phyloP scores from a whole-genome alignment of 805 yeast species.

The Hanseniaspora singularis region DNA sequence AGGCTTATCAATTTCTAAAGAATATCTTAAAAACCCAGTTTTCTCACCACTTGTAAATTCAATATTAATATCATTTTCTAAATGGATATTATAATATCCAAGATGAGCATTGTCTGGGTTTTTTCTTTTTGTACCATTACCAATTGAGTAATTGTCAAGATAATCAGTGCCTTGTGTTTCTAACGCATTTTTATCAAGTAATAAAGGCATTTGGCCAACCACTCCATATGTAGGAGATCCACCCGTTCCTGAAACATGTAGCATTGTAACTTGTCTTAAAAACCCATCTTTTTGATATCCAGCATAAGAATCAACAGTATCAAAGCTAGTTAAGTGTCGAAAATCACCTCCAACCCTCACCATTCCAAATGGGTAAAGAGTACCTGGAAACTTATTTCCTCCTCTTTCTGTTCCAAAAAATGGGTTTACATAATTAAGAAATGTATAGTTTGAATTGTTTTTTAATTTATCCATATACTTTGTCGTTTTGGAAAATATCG shows the following conservation, averaged over 20 bases:
- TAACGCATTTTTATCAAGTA: background rate
- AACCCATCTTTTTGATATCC: slow-evolving; percentile 29
- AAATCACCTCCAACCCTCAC: slow-evolving; percentile 31
- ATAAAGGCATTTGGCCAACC: slow-evolving; percentile 26
- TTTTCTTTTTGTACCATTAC: slow-evolving; percentile 17
- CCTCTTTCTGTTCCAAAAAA: slow-evolving; percentile 30
- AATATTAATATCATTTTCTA: slow-evolving; percentile 21
- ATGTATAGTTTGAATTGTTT: background rate
- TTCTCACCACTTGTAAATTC: slow-evolving; percentile 26
- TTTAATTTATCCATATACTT: background rate
- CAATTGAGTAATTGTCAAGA: slow-evolving; percentile 15
- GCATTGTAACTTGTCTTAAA: slow-evolving; percentile 29
- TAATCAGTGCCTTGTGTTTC: background rate
- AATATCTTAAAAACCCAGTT: slow-evolving; percentile 25
- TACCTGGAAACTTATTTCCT: slow-evolving; percentile 32
- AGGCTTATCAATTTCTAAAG: no score
- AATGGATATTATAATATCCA: slow-evolving; percentile 24
- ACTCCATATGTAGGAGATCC: slow-evolving; percentile 32
- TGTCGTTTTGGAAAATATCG: background rate
- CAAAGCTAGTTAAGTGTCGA: slow-evolving; percentile 11
- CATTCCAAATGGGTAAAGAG: slow-evolving; percentile 31
- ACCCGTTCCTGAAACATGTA: slow-evolving; percentile 34
- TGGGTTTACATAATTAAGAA: slow-evolving; percentile 24
- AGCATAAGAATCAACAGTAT: slow-evolving; percentile 25
- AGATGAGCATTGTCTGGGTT: slow-evolving; percentile 22